Conservation (phyloP, 1,139 yeast genomes). For the Debaryomyces singareniensis region DNA sequence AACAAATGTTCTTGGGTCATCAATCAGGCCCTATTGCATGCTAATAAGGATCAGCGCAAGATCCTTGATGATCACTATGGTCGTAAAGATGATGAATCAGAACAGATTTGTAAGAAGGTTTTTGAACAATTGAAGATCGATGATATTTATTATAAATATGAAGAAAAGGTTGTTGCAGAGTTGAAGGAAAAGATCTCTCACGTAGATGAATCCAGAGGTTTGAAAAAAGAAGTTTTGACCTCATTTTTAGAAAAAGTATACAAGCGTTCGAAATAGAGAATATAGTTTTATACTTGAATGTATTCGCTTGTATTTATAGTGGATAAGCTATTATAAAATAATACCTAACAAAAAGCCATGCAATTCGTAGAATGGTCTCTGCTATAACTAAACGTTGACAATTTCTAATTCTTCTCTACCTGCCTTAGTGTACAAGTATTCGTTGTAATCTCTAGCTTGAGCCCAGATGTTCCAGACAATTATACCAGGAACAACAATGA, state of each 20-base stretch:
- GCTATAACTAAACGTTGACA: slow-evolving; percentile 58
- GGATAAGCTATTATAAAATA: background rate
- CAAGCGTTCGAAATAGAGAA: slow-evolving; percentile 77
- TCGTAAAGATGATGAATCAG: slow-evolving; percentile 64
- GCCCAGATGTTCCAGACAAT: slow-evolving; percentile 86
- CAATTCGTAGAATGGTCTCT: background rate
- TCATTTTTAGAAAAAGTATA: slow-evolving; percentile 85
- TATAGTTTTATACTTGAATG: too few relatives aligned
- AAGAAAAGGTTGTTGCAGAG: slow-evolving; percentile 66
- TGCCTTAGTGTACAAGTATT: slow-evolving; percentile 92
- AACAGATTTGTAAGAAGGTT: slow-evolving; percentile 65
- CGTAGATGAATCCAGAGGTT: slow-evolving; percentile 87
- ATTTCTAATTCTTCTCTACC: slow-evolving; percentile 91
- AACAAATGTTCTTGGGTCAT: slow-evolving; percentile 98
- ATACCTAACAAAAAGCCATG: slow-evolving; percentile 1
- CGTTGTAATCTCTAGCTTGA: slow-evolving; percentile 84
- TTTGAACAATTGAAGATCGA: slow-evolving; percentile 72
- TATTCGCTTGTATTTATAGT: background rate
- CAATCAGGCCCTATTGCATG: slow-evolving; percentile 83
- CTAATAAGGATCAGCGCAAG: slow-evolving; percentile 73
- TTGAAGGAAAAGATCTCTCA: slow-evolving; percentile 58
- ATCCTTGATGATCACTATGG: slow-evolving; percentile 88
- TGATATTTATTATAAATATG: slow-evolving; percentile 69
- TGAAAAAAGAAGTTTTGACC: slow-evolving; percentile 78
- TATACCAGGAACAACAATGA: slow-evolving; percentile 69